These are phyloP conservation scores for Alternaria metachromatica DNA, from an alignment of 2,329 filamentous ascomycete genomes.

Conservation along the genomic window DNA sequence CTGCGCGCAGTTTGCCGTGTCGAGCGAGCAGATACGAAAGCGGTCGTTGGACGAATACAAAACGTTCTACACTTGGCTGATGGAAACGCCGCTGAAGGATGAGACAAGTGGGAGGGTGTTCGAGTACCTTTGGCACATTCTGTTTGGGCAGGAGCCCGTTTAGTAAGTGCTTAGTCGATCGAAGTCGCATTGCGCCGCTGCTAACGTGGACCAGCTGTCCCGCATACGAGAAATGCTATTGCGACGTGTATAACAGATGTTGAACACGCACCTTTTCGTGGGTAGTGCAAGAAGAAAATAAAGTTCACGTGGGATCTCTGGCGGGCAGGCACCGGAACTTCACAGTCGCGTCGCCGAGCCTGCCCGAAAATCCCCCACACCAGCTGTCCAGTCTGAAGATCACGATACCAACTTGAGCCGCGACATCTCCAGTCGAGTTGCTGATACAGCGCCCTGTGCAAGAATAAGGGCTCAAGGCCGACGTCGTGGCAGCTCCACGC, in stretches of 20 bases:
- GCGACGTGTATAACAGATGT: slow-evolving; percentile 28
- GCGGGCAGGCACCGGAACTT: neutral
- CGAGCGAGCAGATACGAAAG: slow-evolving; percentile 33
- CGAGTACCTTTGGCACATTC: slow-evolving; percentile 37
- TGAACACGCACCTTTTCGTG: neutral
- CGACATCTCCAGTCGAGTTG: too few relatives aligned
- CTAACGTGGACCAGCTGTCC: slow-evolving; percentile 25
- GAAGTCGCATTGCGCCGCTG: neutral
- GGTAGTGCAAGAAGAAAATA: neutral
- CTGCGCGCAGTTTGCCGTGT: slow-evolving; percentile 50
- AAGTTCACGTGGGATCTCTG: neutral
- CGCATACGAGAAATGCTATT: slow-evolving; percentile 24
- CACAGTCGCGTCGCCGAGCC: neutral
- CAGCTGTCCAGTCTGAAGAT: too few relatives aligned
- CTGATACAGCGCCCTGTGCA: neutral
- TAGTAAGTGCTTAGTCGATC: slow-evolving; percentile 23
- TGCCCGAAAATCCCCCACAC: neutral
- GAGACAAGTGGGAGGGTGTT: slow-evolving; percentile 30
- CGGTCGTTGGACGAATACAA: slow-evolving; percentile 36
- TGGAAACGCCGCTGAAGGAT: slow-evolving; percentile 30
- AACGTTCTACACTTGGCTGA: slow-evolving; percentile 29
- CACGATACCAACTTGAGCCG: too few relatives aligned
- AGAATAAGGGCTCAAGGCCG: rapidly evolving
- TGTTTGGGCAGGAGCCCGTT: slow-evolving; percentile 31
- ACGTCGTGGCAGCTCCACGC: neutral